These are phyloP conservation scores for Ephemerocybe angulata DNA, from an alignment of 768 basidiomycete genomes.

Conservation along the genomic window DNA sequence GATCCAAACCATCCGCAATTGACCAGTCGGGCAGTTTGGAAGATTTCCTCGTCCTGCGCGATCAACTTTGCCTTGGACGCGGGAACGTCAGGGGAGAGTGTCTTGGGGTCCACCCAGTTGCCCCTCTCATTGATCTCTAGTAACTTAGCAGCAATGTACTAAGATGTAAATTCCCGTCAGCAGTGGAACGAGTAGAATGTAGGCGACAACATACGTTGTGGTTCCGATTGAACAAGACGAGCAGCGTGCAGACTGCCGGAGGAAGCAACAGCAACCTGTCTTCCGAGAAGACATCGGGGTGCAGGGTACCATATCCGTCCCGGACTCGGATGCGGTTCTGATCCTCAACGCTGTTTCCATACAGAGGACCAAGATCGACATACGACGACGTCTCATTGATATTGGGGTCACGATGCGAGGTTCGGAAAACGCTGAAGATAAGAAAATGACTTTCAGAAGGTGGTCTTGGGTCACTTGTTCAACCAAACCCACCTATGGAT, in stretches of 20 bases:
- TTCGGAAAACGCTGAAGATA: slow-evolving; percentile 70
- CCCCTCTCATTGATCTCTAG: slow-evolving; percentile 79
- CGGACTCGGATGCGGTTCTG: slow-evolving; percentile 55
- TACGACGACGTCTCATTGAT: slow-evolving; percentile 88
- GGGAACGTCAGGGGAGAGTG: slow-evolving; percentile 35
- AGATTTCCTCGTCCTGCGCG: slow-evolving; percentile 73
- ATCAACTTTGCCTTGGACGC: slow-evolving; percentile 32
- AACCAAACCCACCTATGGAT: slow-evolving; percentile 61
- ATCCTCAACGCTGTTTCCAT: slow-evolving; percentile 64
- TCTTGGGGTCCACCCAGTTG: slow-evolving; percentile 54
- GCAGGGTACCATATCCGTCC: slow-evolving; percentile 63
- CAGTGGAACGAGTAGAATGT: not conserved
- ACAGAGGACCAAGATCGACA: slow-evolving; percentile 79
- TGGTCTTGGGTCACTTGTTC: no score
- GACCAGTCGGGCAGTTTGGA: slow-evolving; percentile 74
- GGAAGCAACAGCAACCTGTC: slow-evolving; percentile 77
- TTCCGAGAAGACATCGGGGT: slow-evolving; percentile 75
- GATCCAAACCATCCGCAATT: slow-evolving; percentile 80
- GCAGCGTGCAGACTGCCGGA: slow-evolving; percentile 66
- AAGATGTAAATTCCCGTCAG: not conserved
- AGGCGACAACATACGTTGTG: slow-evolving; percentile 60
- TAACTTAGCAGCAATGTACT: slow-evolving; percentile 79
- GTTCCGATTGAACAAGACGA: slow-evolving; percentile 87
- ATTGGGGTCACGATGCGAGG: slow-evolving; percentile 57
- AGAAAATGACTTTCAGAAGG: not conserved